Base-by-base conservation (phyloP, 2,329 filamentous ascomycete genomes). In the Dactylonectria estremocensis region DNA sequence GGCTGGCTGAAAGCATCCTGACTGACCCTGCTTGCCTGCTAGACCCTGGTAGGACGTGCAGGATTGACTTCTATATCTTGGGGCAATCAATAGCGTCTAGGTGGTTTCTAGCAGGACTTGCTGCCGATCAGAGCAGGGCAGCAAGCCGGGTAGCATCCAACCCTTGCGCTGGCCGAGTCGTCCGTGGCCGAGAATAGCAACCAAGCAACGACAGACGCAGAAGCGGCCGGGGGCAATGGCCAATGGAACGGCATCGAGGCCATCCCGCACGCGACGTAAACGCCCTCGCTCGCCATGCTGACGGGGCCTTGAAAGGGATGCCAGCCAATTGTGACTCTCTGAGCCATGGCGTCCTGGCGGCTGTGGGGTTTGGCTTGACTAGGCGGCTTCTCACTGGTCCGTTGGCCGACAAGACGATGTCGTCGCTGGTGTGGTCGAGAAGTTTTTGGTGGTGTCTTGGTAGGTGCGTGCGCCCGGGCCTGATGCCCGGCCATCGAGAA, bases 121-220 rank as follows among this genome's bases (percentile, higher is more conserved):
- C 20, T 16, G 60, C 52, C 22, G 52, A 56, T 43, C 60, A 48
- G 35, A 24, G 60, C 37, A 31, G 24, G 24, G 24, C 24, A 28
- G 24, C 24, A 28, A 22, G 52, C 52, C 60, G 52, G 52, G 60
- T 63, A 49, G 52, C 52, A 63, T 63, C 52, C 60, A 37, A 52
- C 13, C 33, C 46, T 13, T 49, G 46, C 22, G 11, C 22, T 43
- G 40, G 14, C 31, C 50, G 50, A 31, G 10, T 53, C n/a, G 37
- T 45, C 53, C 53, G 18, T 50, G 31, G 53, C 60, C 43, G 33
- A 63, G 53, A 63, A 63, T 63, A 63, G 53, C 52, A 53, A 50
- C 60, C 52, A 33, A 63, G 53, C 52, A 53, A 50, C 60, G 60
- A 33, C 40, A 40, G 60, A 24, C 40, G 40, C 40, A 43, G 14